A percentile compares a stretch with the other conserved stretches of the same genome.
These are phyloP conservation scores for Brassica carinata DNA, from an alignment of 345 rosid genomes.

Conservation along the genomic window DNA sequence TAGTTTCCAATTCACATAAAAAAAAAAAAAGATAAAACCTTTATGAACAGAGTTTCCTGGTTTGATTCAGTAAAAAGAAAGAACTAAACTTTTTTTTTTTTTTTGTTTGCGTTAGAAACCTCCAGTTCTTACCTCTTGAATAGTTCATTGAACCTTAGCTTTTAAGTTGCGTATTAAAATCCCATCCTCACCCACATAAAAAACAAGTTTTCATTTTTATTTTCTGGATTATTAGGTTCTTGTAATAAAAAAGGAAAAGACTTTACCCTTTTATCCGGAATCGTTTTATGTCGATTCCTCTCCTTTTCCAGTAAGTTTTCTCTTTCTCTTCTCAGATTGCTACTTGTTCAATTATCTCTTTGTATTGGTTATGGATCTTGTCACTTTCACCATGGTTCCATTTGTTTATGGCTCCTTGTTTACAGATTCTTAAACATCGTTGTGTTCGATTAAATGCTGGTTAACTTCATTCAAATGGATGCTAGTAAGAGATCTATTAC, in stretches of 20 bases:
- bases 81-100: too few relatives aligned
- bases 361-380: conserved; percentile 16
- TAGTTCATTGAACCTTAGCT: conserved; percentile 56
- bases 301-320: conserved; percentile 40
- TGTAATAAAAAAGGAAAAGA: conserved; percentile 26
- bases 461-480: conserved; percentile 46
- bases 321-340: conserved; percentile 15
- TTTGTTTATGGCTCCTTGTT: conserved; percentile 20
- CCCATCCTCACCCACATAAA: conserved; percentile 28
- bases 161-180: conserved; percentile 47
- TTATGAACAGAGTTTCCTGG: conserved; percentile 1
- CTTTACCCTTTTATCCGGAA: conserved; percentile 16
- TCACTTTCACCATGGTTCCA: conserved; percentile 23
- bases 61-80: not conserved
- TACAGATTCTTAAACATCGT: conserved; percentile 49
- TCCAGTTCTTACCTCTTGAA: conserved; percentile 2
- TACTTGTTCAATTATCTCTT: conserved; percentile 11
- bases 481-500: conserved; percentile 55
- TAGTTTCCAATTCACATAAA: not conserved
- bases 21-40: not conserved
- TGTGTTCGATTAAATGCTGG: conserved; percentile 42
- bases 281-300: conserved; percentile 32
- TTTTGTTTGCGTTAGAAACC: too few relatives aligned
- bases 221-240: conserved; percentile 14
- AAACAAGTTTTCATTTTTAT: conserved; percentile 13